These are phyloP conservation scores for Sporothrix globosa DNA, from an alignment of 2,329 filamentous ascomycete genomes.

Conservation along the genomic window DNA sequence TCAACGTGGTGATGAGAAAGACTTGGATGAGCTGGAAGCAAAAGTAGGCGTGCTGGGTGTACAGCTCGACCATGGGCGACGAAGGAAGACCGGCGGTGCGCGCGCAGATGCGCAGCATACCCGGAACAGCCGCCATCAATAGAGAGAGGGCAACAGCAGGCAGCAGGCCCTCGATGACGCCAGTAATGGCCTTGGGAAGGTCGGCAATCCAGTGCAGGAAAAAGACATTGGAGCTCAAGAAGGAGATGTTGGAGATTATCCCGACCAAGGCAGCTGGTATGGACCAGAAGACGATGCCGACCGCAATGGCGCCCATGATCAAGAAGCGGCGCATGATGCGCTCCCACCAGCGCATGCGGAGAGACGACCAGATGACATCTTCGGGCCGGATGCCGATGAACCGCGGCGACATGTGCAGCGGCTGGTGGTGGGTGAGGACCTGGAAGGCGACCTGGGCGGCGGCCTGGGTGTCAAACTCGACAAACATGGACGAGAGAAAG, in stretches of 20 bases:
- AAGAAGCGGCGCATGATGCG: conserved; percentile 68
- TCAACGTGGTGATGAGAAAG: conserved; percentile 78
- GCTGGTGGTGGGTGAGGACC: conserved; percentile 76
- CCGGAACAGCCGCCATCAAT: conserved; percentile 80
- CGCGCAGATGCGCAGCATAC: conserved; percentile 73
- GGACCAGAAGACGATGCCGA: conserved; percentile 83
- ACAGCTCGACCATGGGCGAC: conserved; percentile 71
- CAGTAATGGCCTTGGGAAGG: conserved; percentile 70
- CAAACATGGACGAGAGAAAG: conserved; percentile 77
- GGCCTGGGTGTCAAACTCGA: conserved; percentile 82
- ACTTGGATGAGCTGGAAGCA: conserved; percentile 81
- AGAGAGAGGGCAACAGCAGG: conserved; percentile 78
- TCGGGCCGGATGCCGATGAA: conserved; percentile 78
- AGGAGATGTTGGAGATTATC: conserved; percentile 79
- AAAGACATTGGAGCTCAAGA: conserved; percentile 63
- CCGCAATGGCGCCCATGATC: conserved; percentile 67
- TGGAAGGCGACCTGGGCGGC: conserved; percentile 87
- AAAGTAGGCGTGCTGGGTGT: conserved; percentile 79
- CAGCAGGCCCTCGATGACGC: conserved; percentile 80
- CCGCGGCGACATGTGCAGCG: conserved; percentile 80
- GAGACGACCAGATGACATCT: conserved; percentile 85
- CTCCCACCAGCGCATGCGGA: conserved; percentile 72
- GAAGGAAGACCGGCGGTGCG: conserved; percentile 72
- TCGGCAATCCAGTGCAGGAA: conserved; percentile 75
- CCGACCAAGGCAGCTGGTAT: conserved; percentile 78